Evolutionary conservation across 345 rosid species (phyloP).

Genomic region (Populus simonii): DNA sequence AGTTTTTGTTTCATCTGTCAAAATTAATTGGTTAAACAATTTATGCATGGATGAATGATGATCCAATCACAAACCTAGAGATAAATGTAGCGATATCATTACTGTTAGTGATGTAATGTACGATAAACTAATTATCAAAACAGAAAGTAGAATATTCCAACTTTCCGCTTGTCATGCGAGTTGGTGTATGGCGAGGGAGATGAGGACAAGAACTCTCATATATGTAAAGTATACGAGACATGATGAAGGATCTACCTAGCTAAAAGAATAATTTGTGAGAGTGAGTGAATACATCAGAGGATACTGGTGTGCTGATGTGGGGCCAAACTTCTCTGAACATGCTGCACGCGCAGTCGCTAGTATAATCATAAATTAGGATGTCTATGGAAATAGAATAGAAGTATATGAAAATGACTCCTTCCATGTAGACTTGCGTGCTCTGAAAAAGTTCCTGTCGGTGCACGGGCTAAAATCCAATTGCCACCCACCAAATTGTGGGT

Average conservation of each 20-base stretch:
- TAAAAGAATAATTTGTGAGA: background rate
- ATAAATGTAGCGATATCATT: background rate
- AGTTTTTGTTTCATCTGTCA: too few relatives aligned
- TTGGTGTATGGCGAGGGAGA: background rate
- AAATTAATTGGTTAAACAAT: too few relatives aligned
- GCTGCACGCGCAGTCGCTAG: constrained; percentile 33
- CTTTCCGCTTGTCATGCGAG: constrained; percentile 5
- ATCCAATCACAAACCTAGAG: background rate
- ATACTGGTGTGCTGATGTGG: constrained; percentile 8
- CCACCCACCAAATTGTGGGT: constrained; percentile 24
- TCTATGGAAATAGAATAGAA: background rate
- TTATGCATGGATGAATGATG: background rate
- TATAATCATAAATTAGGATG: constrained; percentile 18
- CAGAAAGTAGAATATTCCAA: constrained; percentile 19
- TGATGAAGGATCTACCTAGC: background rate
- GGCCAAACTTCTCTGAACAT: constrained; percentile 4
- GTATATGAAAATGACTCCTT: background rate
- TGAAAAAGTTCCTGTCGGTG: constrained; percentile 30
- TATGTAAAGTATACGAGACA: background rate
- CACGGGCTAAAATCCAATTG: constrained; percentile 26
- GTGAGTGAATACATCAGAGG: constrained; percentile 2
- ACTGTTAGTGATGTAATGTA: background rate
- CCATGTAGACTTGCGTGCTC: constrained; percentile 27
- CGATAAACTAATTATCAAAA: background rate
- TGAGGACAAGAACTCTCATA: background rate